phyloP scores from a whole-genome alignment of 2,329 filamentous ascomycete genomes.

The Ramularia collo-cygni region DNA sequence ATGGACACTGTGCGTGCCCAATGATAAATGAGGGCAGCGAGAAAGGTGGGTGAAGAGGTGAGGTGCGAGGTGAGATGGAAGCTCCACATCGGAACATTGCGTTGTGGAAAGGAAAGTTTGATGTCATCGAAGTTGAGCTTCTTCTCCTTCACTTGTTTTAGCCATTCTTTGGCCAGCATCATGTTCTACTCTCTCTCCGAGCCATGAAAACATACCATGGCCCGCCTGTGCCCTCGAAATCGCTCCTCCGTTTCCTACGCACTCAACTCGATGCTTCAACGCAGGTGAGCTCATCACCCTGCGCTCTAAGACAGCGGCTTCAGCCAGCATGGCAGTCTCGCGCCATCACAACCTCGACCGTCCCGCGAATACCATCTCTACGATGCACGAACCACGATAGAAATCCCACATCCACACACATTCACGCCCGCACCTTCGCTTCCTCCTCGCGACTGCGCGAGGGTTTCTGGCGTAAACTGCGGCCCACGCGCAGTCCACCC shows the following conservation, averaged over 20 bases:
- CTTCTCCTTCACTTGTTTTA: neutral
- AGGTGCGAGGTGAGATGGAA: no score
- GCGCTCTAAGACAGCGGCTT: slow-evolving; percentile 26
- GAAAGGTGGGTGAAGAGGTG: no score
- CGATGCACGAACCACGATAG: slow-evolving; percentile 18
- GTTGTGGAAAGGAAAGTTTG: no score
- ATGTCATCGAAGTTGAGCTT: neutral
- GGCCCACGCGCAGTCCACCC: slow-evolving; percentile 13
- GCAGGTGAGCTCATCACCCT: slow-evolving; percentile 38
- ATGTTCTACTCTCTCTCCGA: slow-evolving; percentile 1
- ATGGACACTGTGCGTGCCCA: no score
- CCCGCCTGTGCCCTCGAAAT: slow-evolving; percentile 42
- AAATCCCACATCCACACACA: slow-evolving; percentile 5
- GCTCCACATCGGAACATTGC: no score
- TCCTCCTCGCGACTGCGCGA: slow-evolving; percentile 13
- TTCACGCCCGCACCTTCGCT: slow-evolving; percentile 14
- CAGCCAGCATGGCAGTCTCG: slow-evolving; percentile 1
- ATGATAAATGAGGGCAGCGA: no score
- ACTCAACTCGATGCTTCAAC: slow-evolving; percentile 57
- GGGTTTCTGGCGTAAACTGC: slow-evolving; percentile 23
- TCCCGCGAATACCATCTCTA: slow-evolving; percentile 1
- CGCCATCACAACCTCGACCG: neutral
- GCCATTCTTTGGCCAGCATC: no score
- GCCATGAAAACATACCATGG: slow-evolving; percentile 25
- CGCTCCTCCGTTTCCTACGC: slow-evolving; percentile 65